Evolutionary conservation across 208 protist species (phyloP).

Genomic region (Trypanosoma congolense): DNA sequence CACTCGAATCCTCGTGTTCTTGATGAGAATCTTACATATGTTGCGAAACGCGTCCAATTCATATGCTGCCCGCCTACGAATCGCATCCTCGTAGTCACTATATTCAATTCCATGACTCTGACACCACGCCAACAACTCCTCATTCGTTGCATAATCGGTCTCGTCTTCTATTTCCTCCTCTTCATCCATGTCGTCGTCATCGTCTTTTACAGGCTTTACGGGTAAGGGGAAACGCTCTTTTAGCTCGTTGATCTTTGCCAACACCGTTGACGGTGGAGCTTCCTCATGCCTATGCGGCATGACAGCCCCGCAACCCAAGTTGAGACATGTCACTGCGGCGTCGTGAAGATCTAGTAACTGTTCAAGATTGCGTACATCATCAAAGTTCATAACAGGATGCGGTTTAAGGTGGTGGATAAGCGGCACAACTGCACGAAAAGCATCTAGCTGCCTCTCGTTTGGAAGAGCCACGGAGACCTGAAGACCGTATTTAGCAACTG

Average conservation of each 20-base stretch:
- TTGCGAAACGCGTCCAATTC: slow-evolving; percentile 64
- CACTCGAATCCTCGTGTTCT: slow-evolving; percentile 43
- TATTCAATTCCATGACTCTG: slow-evolving; percentile 51
- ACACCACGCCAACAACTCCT: slow-evolving; percentile 48
- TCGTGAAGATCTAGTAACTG: slow-evolving; percentile 34
- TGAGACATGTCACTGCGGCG: slow-evolving; percentile 18
- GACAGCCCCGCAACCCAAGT: slow-evolving; percentile 33
- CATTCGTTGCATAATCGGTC: slow-evolving; percentile 48
- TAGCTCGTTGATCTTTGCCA: slow-evolving; percentile 47
- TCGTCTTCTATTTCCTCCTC: slow-evolving; percentile 29
- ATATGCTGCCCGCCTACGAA: slow-evolving; percentile 46
- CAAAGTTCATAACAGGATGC: slow-evolving; percentile 45
- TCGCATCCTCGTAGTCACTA: slow-evolving; percentile 42
- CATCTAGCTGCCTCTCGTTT: slow-evolving; percentile 27
- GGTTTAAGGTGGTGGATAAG: slow-evolving; percentile 53
- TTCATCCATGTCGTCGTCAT: slow-evolving; percentile 17
- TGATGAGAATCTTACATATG: slow-evolving; percentile 47
- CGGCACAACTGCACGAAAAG: slow-evolving; percentile 30
- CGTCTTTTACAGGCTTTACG: slow-evolving; percentile 9
- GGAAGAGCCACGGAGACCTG: slow-evolving; percentile 49
- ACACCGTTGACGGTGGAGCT: slow-evolving; percentile 31
- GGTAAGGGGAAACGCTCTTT: slow-evolving; percentile 62
- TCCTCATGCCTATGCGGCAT: slow-evolving; percentile 27
- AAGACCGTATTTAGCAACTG: slow-evolving; percentile 18
- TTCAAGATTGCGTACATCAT: slow-evolving; percentile 45